Percentiles rank a stretch among this genome's conserved stretches.
These are phyloP conservation scores for Xylaria acuta DNA, from an alignment of 495 filamentous ascomycete genomes.

Conservation along the genomic window DNA sequence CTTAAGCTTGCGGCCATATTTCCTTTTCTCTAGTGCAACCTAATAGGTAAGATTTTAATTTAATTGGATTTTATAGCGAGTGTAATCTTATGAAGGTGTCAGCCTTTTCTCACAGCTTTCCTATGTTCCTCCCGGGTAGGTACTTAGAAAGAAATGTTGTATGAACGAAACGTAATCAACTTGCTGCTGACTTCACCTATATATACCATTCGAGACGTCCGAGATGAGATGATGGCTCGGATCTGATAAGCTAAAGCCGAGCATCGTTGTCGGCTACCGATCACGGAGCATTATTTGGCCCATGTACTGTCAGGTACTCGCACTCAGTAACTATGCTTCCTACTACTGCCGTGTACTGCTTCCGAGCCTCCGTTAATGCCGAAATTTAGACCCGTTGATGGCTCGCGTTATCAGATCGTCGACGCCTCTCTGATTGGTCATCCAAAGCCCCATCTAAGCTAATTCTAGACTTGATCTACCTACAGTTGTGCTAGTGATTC, in stretches of 20 bases:
- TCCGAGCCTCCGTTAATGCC: constrained; percentile 14
- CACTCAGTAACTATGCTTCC: background rate
- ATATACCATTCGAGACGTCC: background rate
- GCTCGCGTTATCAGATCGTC: constrained; percentile 21
- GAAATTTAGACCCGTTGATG: constrained; percentile 8
- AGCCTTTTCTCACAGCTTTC: background rate
- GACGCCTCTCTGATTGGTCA: constrained; percentile 9
- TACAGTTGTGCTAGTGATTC: background rate
- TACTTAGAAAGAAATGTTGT: background rate
- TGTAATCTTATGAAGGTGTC: background rate
- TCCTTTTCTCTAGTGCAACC: background rate
- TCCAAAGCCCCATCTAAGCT: background rate
- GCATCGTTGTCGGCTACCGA: background rate
- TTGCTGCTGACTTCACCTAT: background rate
- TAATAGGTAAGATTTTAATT: background rate
- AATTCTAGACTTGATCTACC: background rate
- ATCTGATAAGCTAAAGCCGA: constrained; percentile 27
- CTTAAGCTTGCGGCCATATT: constrained; percentile 25
- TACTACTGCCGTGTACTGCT: background rate
- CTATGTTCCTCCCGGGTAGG: background rate
- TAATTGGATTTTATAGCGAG: background rate
- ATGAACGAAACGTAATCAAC: background rate
- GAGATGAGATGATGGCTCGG: constrained; percentile 13
- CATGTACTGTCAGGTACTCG: constrained; percentile 2
- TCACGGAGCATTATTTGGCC: background rate